These are phyloP conservation scores for Podaxis rugospora DNA, from an alignment of 768 basidiomycete genomes.

Conservation along the genomic window DNA sequence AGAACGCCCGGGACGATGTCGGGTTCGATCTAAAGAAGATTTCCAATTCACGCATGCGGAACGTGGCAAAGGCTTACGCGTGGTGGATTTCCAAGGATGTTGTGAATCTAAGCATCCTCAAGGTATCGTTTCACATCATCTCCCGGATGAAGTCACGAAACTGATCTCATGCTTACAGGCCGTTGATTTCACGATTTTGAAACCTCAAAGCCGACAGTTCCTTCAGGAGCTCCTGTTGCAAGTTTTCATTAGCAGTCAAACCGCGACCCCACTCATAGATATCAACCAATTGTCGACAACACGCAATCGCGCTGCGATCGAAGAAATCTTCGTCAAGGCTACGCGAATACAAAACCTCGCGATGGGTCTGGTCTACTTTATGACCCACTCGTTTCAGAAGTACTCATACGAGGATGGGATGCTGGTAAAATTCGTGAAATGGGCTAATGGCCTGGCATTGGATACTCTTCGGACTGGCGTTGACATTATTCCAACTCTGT, in stretches of 20 bases:
- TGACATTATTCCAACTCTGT: constrained; percentile 42
- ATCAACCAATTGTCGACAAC: constrained; percentile 32
- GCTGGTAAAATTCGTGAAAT: constrained; percentile 46
- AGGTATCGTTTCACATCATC: constrained; percentile 44
- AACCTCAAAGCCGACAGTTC: constrained; percentile 60
- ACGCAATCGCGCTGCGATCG: constrained; percentile 56
- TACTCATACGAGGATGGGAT: constrained; percentile 27
- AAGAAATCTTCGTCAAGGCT: constrained; percentile 78
- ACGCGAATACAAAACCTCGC: constrained; percentile 61
- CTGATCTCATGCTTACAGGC: constrained; percentile 46
- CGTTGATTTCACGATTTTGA: constrained; percentile 77
- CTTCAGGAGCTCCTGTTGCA: constrained; percentile 65
- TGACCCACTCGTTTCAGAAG: constrained; percentile 39
- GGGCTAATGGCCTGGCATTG: constrained; percentile 64
- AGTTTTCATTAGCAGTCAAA: constrained; percentile 73
- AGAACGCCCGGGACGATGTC: constrained; percentile 51
- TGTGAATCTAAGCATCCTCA: constrained; percentile 70
- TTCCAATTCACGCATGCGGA: constrained; percentile 53
- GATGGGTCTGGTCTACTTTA: constrained; percentile 73
- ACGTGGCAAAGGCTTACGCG: constrained; percentile 81
- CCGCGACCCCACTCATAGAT: constrained; percentile 58
- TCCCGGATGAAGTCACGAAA: neutral
- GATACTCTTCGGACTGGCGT: constrained; percentile 66
- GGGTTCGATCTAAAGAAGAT: constrained; percentile 48
- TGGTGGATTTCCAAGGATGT: constrained; percentile 93